phyloP scores from a whole-genome alignment of 1,284 basidiomycete species.

The Leccinum pachyderme region DNA sequence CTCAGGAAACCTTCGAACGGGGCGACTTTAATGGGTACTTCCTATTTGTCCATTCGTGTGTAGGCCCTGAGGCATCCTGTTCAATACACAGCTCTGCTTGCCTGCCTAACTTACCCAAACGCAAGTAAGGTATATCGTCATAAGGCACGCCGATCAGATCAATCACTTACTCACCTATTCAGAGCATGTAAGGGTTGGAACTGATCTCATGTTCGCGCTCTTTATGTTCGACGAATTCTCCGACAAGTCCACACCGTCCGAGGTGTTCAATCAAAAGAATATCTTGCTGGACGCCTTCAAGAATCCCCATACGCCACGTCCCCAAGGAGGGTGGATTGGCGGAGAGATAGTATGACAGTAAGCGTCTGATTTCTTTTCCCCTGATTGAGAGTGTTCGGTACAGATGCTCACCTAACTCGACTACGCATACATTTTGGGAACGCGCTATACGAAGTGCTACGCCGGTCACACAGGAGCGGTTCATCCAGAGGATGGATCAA shows the following conservation, averaged over 20 bases:
- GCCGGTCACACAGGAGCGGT: not conserved
- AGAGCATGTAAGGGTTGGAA: not conserved
- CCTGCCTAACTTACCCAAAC: not conserved
- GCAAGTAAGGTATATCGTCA: not conserved
- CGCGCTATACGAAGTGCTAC: slow-evolving; percentile 4
- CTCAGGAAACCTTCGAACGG: not conserved
- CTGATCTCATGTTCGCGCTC: slow-evolving; percentile 21
- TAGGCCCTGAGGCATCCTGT: not conserved
- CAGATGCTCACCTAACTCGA: not conserved
- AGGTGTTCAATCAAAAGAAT: slow-evolving; percentile 18
- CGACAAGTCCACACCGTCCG: slow-evolving; percentile 26
- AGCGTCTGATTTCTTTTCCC: not conserved
- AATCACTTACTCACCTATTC: not conserved
- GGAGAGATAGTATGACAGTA: slow-evolving; percentile 24
- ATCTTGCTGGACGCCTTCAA: slow-evolving; percentile 38
- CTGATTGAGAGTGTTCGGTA: too few species aligned
- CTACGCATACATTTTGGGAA: slow-evolving; percentile 14
- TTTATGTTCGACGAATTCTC: slow-evolving; percentile 44
- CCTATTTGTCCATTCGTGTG: not conserved
- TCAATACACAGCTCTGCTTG: not conserved
- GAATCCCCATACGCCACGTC: slow-evolving; percentile 17
- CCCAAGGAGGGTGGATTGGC: slow-evolving; percentile 19
- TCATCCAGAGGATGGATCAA: slow-evolving; percentile 22
- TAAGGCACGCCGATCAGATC: not conserved
- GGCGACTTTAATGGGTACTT: not conserved